A percentile compares a stretch with the other conserved stretches of the same genome.
phyloP scores from a whole-genome alignment of 2,329 filamentous ascomycete species.

The Lomentospora prolificans region DNA sequence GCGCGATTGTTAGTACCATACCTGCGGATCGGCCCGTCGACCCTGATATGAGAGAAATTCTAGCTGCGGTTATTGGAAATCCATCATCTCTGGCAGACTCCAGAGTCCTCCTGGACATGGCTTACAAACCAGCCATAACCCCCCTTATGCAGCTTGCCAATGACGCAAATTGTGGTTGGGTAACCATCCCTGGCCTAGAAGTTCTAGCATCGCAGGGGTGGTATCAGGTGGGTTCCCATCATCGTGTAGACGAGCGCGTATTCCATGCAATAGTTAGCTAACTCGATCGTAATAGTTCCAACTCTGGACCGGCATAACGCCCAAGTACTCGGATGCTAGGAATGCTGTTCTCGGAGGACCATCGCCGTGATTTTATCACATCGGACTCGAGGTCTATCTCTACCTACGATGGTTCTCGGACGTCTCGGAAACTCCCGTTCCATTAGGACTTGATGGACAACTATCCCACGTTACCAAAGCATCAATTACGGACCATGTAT shows the following conservation, averaged over 20 bases:
- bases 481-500: too few species aligned
- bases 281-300: slow-evolving; percentile 46
- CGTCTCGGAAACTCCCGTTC: too few species aligned
- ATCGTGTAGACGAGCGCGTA: too few species aligned
- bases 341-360: slow-evolving; percentile 39
- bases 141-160: slow-evolving; percentile 75
- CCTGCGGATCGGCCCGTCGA: slow-evolving; percentile 84
- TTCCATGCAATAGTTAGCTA: neutral
- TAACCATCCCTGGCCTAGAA: slow-evolving; percentile 76
- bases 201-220: slow-evolving; percentile 82
- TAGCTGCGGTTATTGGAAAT: slow-evolving; percentile 27
- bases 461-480: too few species aligned
- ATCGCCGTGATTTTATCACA: neutral
- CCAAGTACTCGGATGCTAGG: slow-evolving; percentile 61
- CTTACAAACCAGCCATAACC: slow-evolving; percentile 82
- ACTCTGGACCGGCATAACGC: slow-evolving; percentile 74
- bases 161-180: slow-evolving; percentile 53
- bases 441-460: too few species aligned
- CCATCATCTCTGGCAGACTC: slow-evolving; percentile 17
- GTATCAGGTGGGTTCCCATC: slow-evolving; percentile 58
- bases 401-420: too few species aligned
- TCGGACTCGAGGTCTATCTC: too few species aligned
- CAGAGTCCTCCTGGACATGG: slow-evolving; percentile 81
- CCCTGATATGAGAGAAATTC: slow-evolving; percentile 51
- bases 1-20: slow-evolving; percentile 79